Base-by-base conservation (phyloP, 2,329 filamentous ascomycete species). In the Emydomyces testavorans region DNA sequence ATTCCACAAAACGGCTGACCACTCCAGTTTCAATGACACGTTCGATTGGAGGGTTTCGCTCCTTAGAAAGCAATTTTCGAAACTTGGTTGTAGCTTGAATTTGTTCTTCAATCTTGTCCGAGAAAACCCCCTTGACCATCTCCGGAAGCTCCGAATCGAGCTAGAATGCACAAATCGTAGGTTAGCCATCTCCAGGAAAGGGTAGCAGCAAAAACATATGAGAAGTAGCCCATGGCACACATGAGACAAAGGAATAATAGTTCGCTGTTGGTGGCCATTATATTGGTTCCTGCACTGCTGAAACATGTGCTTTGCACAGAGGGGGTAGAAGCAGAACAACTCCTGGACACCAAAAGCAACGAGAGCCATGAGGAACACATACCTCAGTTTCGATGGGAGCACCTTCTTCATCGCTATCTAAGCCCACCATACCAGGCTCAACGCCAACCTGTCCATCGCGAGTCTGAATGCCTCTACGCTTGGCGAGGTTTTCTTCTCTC, bases 1-100 rank as follows among this genome's bases (percentile, higher is more conserved):
- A 98, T 70, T 95, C 88, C 69, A 98, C 92, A 63, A 98, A 98
- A 64, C 92, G 85, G 74, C 81, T 83, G 57, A 98, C 92, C 55
- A 98, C 92, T 62, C 92, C 92, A 51, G 92, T 96, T 78, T 96
- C 94, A 71, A 98, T 98, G 58, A 98, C 92, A 65, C 93, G 88
- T 74, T 98, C 92, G 65, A 98, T 98, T 38, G 92, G 92, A 39
- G 92, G 92, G 74, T 98, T 98, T 64, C 92, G 86, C 75, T 98
- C 92, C 74, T 98, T 98, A 57, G 88, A 95, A 23, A 98, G 76
- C 35, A 98, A 79, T 77, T 98, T 98, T 66, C 92, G 78, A 77
- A 98, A 98, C 70, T 94, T 95, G 58, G 92, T 98, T 23, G 92
- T 98, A 50, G 90, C 88, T 71, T 90, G 82, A 60, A 98, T 98